A percentile compares a stretch with the other conserved stretches of the same genome.
phyloP scores from a whole-genome alignment of 805 yeast species.

The Starmera dryadoides region DNA sequence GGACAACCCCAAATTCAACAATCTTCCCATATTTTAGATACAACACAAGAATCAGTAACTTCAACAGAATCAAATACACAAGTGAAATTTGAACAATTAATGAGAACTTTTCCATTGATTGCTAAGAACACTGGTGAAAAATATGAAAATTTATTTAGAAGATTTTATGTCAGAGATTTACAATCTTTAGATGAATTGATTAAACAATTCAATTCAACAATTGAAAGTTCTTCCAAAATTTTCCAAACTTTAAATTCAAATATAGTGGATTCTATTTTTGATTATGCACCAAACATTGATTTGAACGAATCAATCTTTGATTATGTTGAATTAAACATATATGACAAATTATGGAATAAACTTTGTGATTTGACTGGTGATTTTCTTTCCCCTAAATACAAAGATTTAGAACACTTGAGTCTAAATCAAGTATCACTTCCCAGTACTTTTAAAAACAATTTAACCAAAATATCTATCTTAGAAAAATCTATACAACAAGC shows the following conservation, averaged over 20 bases:
- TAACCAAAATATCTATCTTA: constrained; percentile 21
- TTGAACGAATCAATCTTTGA: constrained; percentile 51
- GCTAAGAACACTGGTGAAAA: constrained; percentile 30
- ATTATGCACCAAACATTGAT: constrained; percentile 32
- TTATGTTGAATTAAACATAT: constrained; percentile 65
- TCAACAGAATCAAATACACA: constrained; percentile 1
- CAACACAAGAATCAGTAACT: not conserved
- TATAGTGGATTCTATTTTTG: constrained; percentile 17
- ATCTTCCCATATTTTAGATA: not conserved
- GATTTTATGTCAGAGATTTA: constrained; percentile 26
- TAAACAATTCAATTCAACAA: constrained; percentile 19
- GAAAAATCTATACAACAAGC: constrained; percentile 46
- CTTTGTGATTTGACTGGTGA: constrained; percentile 22
- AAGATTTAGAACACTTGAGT: constrained; percentile 22
- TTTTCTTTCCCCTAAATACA: constrained; percentile 14
- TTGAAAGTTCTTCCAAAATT: constrained; percentile 19
- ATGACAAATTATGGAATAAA: constrained; percentile 58
- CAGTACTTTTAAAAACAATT: constrained; percentile 18
- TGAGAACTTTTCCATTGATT: constrained; percentile 31
- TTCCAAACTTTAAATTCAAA: constrained; percentile 19
- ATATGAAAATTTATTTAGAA: constrained; percentile 30
- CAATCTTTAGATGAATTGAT: constrained; percentile 20
- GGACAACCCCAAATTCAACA: not conserved
- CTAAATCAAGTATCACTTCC: constrained; percentile 37
- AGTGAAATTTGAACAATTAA: constrained; percentile 29